These are phyloP conservation scores for Fagus crenata DNA, from an alignment of 306 rosid genomes.

Conservation along the genomic window DNA sequence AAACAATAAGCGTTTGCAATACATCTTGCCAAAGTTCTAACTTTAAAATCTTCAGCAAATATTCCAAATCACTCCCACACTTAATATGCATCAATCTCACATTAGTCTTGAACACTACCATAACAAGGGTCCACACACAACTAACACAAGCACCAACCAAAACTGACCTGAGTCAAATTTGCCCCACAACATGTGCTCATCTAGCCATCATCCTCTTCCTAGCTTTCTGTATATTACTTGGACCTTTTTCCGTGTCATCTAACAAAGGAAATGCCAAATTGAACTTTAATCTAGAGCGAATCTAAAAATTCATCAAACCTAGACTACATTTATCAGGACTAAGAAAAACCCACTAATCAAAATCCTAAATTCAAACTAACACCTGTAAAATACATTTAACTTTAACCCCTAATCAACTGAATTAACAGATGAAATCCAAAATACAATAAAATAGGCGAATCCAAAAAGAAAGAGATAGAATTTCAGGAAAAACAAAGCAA, in stretches of 20 bases:
- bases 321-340: background rate
- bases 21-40: background rate
- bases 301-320: slow-evolving; percentile 20
- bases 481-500: slow-evolving; percentile 4
- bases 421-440: slow-evolving; percentile 8
- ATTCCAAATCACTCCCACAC: background rate
- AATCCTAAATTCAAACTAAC: slow-evolving; percentile 19
- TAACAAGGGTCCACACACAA: background rate
- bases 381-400: background rate
- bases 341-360: slow-evolving; percentile 20
- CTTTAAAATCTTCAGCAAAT: background rate
- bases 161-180: background rate
- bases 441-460: background rate
- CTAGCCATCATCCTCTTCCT: slow-evolving; percentile 10
- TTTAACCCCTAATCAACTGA: slow-evolving; percentile 13
- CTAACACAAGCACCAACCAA: background rate
- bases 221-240: slow-evolving; percentile 10
- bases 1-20: background rate
- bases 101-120: background rate
- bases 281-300: slow-evolving; percentile 29
- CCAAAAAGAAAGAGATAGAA: slow-evolving; percentile 9
- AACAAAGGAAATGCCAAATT: slow-evolving; percentile 15
- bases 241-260: background rate
- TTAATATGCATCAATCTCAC: background rate
- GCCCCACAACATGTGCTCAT: background rate